Evolutionary conservation across 2,329 filamentous ascomycete genomes (phyloP).

Genomic region (Aureobasidium melanogenum): DNA sequence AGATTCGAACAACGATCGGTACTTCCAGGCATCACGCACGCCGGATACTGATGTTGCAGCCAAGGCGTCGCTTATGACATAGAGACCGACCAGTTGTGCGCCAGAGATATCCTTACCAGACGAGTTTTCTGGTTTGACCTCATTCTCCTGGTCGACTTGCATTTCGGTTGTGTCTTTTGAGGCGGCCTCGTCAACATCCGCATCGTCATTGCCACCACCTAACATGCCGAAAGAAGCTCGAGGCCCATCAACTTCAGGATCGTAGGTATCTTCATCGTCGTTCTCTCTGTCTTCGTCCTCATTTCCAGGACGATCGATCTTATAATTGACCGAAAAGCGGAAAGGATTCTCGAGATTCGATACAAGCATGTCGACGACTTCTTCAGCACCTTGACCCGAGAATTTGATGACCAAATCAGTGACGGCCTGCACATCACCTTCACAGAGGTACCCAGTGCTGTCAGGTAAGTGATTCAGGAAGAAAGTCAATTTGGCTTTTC

Average conservation of each 20-base stretch:
- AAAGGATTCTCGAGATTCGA: conserved; percentile 74
- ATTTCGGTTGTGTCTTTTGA: background rate
- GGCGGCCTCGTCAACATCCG: conserved; percentile 24
- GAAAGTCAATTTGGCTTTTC: conserved; percentile 76
- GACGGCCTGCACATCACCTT: conserved; percentile 77
- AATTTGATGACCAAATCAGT: conserved; percentile 86
- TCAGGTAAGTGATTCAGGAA: conserved; percentile 75
- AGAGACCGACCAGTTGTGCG: conserved; percentile 71
- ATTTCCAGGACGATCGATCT: background rate
- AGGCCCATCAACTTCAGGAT: conserved; percentile 24
- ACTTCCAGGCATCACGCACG: conserved; percentile 79
- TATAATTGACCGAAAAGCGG: conserved; percentile 61
- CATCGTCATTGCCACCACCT: conserved; percentile 21
- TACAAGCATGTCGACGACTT: conserved; percentile 83
- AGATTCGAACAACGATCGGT: conserved; percentile 68
- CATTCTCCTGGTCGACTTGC: conserved; percentile 4
- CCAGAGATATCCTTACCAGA: conserved; percentile 23
- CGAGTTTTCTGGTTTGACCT: conserved; percentile 42
- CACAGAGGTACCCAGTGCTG: conserved; percentile 62
- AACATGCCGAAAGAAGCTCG: conserved; percentile 9
- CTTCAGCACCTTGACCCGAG: conserved; percentile 73
- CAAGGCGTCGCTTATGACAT: conserved; percentile 71
- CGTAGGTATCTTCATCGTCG: conserved; percentile 32
- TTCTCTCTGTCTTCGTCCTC: conserved; percentile 27
- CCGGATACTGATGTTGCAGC: conserved; percentile 67